A percentile compares a stretch with the other conserved stretches of the same genome.
These are phyloP conservation scores for Fraxinus platypoda DNA, from an alignment of 305 asterid genomes.

Conservation along the genomic window DNA sequence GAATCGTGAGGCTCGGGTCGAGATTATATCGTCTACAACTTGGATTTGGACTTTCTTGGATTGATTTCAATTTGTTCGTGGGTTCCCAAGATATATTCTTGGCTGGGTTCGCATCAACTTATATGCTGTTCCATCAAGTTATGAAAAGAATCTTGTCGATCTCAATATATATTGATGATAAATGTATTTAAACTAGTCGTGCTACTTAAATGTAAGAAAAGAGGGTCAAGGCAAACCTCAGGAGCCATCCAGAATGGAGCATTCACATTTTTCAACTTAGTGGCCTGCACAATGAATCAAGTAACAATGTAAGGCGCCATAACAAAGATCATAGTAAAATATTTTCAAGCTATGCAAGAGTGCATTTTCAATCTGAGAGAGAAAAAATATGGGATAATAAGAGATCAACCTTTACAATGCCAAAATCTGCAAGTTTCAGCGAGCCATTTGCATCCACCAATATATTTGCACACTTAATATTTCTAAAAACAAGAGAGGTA, in stretches of 20 bases:
- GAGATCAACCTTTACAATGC: constrained; percentile 82
- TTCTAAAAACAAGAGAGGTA: constrained; percentile 45
- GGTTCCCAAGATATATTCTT: too few relatives aligned
- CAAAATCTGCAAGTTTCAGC: constrained; percentile 98
- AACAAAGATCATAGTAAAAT: constrained; percentile 5
- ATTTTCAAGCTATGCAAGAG: background rate
- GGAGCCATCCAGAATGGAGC: constrained; percentile 99
- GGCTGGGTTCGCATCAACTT: too few relatives aligned
- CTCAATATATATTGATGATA: background rate
- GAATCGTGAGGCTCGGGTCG: too few relatives aligned
- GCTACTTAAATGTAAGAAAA: constrained; percentile 1
- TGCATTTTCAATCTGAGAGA: constrained; percentile 10
- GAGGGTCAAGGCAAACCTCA: constrained; percentile 56
- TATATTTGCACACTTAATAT: constrained; percentile 91
- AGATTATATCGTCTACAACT: too few relatives aligned
- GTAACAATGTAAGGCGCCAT: constrained; percentile 18
- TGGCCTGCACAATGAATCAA: constrained; percentile 55
- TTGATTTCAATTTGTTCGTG: too few relatives aligned
- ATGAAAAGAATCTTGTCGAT: background rate
- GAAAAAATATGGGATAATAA: background rate
- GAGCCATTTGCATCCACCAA: constrained; percentile 81
- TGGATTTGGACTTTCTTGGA: too few relatives aligned
- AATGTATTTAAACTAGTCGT: background rate
- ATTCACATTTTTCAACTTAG: constrained; percentile 70
- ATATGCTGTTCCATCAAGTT: background rate